These are phyloP conservation scores for Phaeotremella skinneri DNA, from an alignment of 768 basidiomycete genomes.

Conservation along the genomic window DNA sequence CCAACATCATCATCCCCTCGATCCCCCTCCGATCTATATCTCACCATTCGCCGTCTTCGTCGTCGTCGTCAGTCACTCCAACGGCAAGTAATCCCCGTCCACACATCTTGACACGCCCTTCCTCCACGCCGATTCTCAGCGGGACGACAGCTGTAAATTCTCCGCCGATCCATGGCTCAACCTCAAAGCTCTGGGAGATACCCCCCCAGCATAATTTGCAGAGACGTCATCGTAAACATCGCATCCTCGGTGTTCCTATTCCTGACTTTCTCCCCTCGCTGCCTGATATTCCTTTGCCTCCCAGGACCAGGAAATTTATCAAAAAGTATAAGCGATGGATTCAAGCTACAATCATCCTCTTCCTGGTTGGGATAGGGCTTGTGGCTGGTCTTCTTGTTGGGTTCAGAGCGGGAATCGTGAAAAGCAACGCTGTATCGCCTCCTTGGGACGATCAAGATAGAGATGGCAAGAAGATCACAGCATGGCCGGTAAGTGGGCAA, in stretches of 20 bases:
- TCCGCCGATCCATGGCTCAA: slow-evolving; percentile 8
- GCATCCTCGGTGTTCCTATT: background rate
- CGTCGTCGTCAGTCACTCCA: slow-evolving; percentile 16
- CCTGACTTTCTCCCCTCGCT: background rate
- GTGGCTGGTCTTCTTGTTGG: slow-evolving; percentile 37
- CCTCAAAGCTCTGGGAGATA: slow-evolving; percentile 33
- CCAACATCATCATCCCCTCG: background rate
- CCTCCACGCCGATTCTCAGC: slow-evolving; percentile 7
- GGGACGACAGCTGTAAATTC: slow-evolving; percentile 10
- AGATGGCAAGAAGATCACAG: slow-evolving; percentile 23
- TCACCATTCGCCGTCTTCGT: slow-evolving; percentile 11
- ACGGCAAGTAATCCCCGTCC: slow-evolving; percentile 5
- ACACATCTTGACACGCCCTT: background rate
- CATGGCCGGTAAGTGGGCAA: slow-evolving; percentile 24
- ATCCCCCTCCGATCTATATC: slow-evolving; percentile 3
- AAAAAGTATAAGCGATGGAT: slow-evolving; percentile 34
- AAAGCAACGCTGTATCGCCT: slow-evolving; percentile 4
- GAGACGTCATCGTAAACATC: background rate
- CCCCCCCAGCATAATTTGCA: slow-evolving; percentile 3
- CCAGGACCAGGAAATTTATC: slow-evolving; percentile 20
- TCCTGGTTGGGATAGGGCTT: slow-evolving; percentile 33
- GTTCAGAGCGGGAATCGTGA: slow-evolving; percentile 7
- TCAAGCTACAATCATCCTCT: slow-evolving; percentile 13
- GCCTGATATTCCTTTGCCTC: slow-evolving; percentile 4
- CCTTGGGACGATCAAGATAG: slow-evolving; percentile 27